Evolutionary conservation across 495 filamentous ascomycete species (phyloP).

Genomic region (Cercophora samala): DNA sequence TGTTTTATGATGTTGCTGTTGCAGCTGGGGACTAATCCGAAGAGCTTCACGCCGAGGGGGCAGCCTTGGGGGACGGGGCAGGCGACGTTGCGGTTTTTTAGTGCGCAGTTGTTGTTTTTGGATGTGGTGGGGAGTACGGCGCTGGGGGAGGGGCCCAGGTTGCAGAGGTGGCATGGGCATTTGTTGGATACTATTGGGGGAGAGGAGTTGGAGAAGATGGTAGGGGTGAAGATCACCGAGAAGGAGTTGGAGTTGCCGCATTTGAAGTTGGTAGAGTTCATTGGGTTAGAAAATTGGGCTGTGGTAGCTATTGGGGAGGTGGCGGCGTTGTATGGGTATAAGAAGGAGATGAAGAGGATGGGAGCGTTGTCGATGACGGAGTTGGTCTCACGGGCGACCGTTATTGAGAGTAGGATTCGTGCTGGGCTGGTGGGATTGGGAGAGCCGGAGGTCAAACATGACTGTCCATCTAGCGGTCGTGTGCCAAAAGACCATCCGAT

Average conservation of each 20-base stretch:
- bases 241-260: slow-evolving; percentile 25
- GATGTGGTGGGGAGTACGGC: slow-evolving; percentile 50
- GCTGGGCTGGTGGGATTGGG: slow-evolving; percentile 23
- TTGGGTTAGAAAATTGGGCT: slow-evolving; percentile 50
- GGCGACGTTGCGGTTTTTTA: slow-evolving; percentile 52
- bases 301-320: slow-evolving; percentile 46
- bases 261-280: slow-evolving; percentile 40
- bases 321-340: slow-evolving; percentile 50
- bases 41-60: slow-evolving; percentile 18
- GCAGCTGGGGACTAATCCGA: slow-evolving; percentile 29
- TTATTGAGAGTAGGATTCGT: slow-evolving; percentile 40
- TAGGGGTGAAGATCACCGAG: slow-evolving; percentile 16
- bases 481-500: slow-evolving; percentile 13
- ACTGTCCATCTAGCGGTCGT: slow-evolving; percentile 5
- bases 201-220: slow-evolving; percentile 19
- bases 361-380: slow-evolving; percentile 46
- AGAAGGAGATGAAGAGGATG: slow-evolving; percentile 40
- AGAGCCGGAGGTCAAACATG: slow-evolving; percentile 3
- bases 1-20: slow-evolving; percentile 34
- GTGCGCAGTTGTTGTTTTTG: slow-evolving; percentile 46
- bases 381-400: slow-evolving; percentile 41
- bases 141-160: slow-evolving; percentile 40
- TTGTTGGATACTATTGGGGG: slow-evolving; percentile 31
- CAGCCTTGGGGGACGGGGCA: slow-evolving; percentile 48
- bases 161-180: slow-evolving; percentile 39